Percentiles rank a stretch among this genome's conserved stretches.
These are phyloP conservation scores for Rhodotorula sphaerocarpa DNA, from an alignment of 768 basidiomycete species.

Conservation along the genomic window DNA sequence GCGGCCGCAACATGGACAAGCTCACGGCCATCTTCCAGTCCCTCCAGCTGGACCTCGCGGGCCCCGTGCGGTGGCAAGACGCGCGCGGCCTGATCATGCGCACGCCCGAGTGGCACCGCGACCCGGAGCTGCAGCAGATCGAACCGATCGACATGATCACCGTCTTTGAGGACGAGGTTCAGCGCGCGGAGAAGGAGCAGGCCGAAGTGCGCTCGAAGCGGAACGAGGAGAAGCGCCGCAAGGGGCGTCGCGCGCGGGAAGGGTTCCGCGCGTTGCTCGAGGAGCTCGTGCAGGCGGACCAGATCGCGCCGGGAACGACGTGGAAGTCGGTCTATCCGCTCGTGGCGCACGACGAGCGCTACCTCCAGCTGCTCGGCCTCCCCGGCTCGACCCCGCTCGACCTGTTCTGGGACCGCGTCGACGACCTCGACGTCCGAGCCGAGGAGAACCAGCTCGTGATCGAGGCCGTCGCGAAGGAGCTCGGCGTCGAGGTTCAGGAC, in stretches of 20 bases:
- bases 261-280: constrained; percentile 75
- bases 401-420: constrained; percentile 89
- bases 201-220: constrained; percentile 73
- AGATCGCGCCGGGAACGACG: constrained; percentile 71
- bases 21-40: constrained; percentile 76
- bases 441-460: constrained; percentile 67
- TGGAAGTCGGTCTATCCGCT: constrained; percentile 82
- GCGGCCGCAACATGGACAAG: constrained; percentile 56
- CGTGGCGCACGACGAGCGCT: constrained; percentile 70
- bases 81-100: constrained; percentile 68
- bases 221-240: constrained; percentile 73
- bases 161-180: constrained; percentile 88
- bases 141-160: constrained; percentile 85
- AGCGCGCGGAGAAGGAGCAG: constrained; percentile 79
- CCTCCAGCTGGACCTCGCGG: constrained; percentile 71
- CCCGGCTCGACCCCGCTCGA: constrained; percentile 84
- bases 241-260: constrained; percentile 81
- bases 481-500: constrained; percentile 35
- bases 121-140: constrained; percentile 67
- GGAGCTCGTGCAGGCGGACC: constrained; percentile 57
- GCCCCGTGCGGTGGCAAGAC: constrained; percentile 76
- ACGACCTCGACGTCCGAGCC: constrained; percentile 73
- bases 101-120: constrained; percentile 68
- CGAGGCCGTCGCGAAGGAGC: constrained; percentile 42
- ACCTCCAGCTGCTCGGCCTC: constrained; percentile 73